Evolutionary conservation across 768 basidiomycete genomes (phyloP).

Genomic region (Suillus spraguei): DNA sequence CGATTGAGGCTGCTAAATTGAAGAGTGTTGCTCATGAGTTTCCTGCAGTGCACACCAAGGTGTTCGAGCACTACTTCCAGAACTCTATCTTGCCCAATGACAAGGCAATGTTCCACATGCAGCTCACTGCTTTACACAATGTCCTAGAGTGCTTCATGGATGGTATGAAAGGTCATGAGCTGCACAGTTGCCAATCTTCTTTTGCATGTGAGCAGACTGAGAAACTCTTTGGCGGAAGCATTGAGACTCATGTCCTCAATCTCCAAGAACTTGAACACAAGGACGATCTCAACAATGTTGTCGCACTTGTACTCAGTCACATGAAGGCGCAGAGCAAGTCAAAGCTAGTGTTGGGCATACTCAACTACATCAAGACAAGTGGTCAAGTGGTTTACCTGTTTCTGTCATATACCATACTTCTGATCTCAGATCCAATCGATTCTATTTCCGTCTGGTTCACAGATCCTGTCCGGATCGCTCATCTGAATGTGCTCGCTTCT

Average conservation of each 20-base stretch:
- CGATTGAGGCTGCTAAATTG: constrained; percentile 73
- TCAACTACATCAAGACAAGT: constrained; percentile 94
- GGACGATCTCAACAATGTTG: constrained; percentile 88
- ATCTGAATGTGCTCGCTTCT: no score
- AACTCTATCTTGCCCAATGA: constrained; percentile 83
- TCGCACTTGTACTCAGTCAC: constrained; percentile 87
- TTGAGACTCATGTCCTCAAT: constrained; percentile 87
- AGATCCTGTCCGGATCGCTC: no score
- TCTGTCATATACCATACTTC: no score
- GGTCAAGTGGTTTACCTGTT: constrained; percentile 68
- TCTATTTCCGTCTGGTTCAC: no score
- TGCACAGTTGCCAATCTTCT: constrained; percentile 76
- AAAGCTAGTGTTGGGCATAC: constrained; percentile 80
- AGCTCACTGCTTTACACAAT: constrained; percentile 69
- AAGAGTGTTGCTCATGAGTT: constrained; percentile 81
- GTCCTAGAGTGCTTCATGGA: constrained; percentile 77
- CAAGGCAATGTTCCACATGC: constrained; percentile 73
- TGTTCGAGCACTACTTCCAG: constrained; percentile 82
- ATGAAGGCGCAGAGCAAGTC: constrained; percentile 94
- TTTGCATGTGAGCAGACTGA: constrained; percentile 83
- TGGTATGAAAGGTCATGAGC: constrained; percentile 88
- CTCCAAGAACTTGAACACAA: constrained; percentile 93
- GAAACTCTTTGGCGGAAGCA: constrained; percentile 90
- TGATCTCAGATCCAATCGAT: no score
- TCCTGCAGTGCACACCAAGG: constrained; percentile 83